Conservation (phyloP, 2,329 filamentous ascomycete species). For the Ceratocystis huliohia region DNA sequence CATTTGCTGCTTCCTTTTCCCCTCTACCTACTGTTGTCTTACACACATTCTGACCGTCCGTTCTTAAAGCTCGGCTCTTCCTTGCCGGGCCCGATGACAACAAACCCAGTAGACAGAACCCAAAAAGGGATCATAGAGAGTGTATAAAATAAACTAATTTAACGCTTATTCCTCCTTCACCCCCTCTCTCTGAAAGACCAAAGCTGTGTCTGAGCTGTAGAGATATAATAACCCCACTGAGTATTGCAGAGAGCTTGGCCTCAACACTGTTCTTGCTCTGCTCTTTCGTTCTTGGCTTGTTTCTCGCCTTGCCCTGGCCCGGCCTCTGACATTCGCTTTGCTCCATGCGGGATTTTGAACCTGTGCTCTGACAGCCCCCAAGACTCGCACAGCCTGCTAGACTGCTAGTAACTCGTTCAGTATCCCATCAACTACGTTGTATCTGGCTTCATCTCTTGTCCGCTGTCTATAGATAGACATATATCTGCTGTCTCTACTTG, state of each 20-base stretch:
- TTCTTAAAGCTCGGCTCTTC: neutral
- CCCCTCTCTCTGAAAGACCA: neutral
- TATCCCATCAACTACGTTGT: neutral
- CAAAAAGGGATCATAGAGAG: neutral
- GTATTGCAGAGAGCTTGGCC: neutral
- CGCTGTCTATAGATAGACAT: neutral
- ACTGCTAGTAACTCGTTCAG: neutral
- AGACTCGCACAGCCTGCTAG: neutral
- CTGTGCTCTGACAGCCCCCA: neutral
- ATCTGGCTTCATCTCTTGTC: neutral
- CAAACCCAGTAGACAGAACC: neutral
- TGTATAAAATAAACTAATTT: neutral
- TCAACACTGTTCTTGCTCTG: neutral
- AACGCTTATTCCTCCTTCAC: neutral
- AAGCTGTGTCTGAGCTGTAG: neutral
- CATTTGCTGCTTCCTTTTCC: neutral
- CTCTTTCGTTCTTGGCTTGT: neutral
- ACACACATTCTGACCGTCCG: neutral
- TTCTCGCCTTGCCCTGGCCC: neutral
- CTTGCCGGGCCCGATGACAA: conserved; percentile 3
- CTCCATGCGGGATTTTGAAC: neutral
- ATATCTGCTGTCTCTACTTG: no score
- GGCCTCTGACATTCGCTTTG: no score
- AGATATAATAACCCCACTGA: neutral
- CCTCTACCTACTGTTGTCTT: neutral